Conservation (phyloP, 2,329 filamentous ascomycete genomes). For the Ophiocordyceps camponoti-leonardi region DNA sequence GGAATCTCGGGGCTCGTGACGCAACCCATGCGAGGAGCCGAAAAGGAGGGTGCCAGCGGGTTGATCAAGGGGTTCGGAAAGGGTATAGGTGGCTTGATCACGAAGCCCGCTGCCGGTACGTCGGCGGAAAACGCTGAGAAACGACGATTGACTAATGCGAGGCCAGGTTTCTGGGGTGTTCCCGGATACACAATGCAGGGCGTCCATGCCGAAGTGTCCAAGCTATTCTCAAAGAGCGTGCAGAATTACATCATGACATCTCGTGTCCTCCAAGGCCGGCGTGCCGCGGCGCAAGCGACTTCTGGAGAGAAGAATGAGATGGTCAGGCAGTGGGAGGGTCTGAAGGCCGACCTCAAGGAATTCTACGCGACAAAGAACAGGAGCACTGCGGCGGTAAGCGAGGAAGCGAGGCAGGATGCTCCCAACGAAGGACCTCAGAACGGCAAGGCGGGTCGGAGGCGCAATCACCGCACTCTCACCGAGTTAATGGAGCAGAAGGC, state of each 20-base stretch:
- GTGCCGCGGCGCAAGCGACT: constrained; percentile 39
- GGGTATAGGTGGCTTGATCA: constrained; percentile 62
- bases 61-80: constrained; percentile 67
- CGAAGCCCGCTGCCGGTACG: constrained; percentile 68
- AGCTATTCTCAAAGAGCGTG: constrained; percentile 50
- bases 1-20: constrained; percentile 67
- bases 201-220: constrained; percentile 60
- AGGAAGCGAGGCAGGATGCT: constrained; percentile 5
- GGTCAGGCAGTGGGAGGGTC: constrained; percentile 44
- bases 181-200: constrained; percentile 76
- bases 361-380: constrained; percentile 37
- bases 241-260: constrained; percentile 68
- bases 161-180: constrained; percentile 44
- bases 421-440: constrained; percentile 5
- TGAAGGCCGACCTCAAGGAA: constrained; percentile 41
- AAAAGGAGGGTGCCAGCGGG: constrained; percentile 34
- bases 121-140: constrained; percentile 1
- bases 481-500: constrained; percentile 33
- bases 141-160: background rate
- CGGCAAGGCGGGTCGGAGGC: constrained; percentile 26
- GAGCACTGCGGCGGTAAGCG: constrained; percentile 20
- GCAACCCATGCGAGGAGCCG: constrained; percentile 49
- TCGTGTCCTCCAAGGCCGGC: constrained; percentile 56
- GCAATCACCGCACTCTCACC: constrained; percentile 27
- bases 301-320: constrained; percentile 46